A percentile compares a stretch with the other conserved stretches of the same genome.
phyloP scores from a whole-genome alignment of 2,329 filamentous ascomycete genomes.

The Exserohilum turcica region DNA sequence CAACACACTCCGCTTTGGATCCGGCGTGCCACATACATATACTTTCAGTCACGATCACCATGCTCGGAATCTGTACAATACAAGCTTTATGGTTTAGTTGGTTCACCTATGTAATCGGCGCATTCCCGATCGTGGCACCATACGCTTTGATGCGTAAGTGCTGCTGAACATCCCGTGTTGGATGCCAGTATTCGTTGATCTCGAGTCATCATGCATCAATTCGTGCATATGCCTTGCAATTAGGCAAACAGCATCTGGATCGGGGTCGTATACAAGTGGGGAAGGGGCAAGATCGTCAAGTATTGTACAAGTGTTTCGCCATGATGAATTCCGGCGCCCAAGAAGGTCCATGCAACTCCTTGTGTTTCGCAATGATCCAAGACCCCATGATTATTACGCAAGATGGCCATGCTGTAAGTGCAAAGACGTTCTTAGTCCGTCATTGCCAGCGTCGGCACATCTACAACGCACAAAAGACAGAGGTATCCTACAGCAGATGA shows the following conservation, averaged over 20 bases:
- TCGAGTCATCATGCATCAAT: not conserved
- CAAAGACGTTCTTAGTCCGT: not conserved
- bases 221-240: not conserved
- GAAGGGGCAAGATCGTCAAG: not conserved
- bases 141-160: not conserved
- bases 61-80: constrained; percentile 21
- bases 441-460: not conserved
- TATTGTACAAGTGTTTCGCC: not conserved
- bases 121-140: not conserved
- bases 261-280: not conserved
- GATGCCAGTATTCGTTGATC: not conserved
- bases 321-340: not conserved
- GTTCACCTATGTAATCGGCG: not conserved
- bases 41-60: not conserved
- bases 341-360: not conserved
- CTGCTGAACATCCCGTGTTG: not conserved
- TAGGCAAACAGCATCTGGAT: not conserved
- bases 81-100: constrained; percentile 13
- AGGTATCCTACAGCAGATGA: not conserved
- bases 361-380: not conserved
- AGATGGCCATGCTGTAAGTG: not conserved
- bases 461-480: too few relatives aligned
- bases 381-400: not conserved
- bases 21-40: not conserved
- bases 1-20: constrained; percentile 3